Evolutionary conservation across 345 rosid species (phyloP), one percentile per base, ranked within the genome.

Genomic region (Mangifera indica): DNA sequence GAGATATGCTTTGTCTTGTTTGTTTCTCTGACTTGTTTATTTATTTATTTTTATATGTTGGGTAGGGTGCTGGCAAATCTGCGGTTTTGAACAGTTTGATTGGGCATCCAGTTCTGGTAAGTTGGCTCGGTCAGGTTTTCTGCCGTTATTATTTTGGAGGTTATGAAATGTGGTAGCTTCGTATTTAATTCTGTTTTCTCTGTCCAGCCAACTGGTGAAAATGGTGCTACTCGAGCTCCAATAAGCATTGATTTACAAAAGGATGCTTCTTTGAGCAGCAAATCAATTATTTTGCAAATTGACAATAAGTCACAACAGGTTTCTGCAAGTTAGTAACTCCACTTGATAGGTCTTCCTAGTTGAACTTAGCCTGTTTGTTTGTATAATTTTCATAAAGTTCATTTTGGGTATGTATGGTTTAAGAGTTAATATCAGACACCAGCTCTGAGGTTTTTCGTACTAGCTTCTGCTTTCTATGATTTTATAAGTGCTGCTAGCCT

Each of bases 141-240:
- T 3, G 3, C 3, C 29, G 37, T 24, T 25, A 15, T 22, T 53
- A 49, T 2, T 11, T 22, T 25, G 37, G 52, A 11, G 24, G 48
- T 63, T 15, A 40, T 13, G 54, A 58, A 11, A 24, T 44, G 60
- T 58, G 42, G 42, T 37, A 7, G 42, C 42, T 37, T 37, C 7
- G 42, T 37, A 8, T 37, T 37, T 37, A 37, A 37, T 55, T 20
- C 29, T 72, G n/a, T 60, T 52, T 69, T 62, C 46, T 18, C 53
- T 80, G 46, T 63, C 73, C 69, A 93, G 98, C 98, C 98, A 18
- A 93, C 98, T n/a, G 98, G 97, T 67, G 98, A 93, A 83, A 92
- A 92, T 75, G 98, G 98, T 64, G 98, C 98, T 66, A 93, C 98
- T 63, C 86, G 98, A 40, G 90, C 97, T 66, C 98, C 98, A 10